A percentile compares a stretch with the other conserved stretches of the same genome.
Conservation (phyloP, 208 protist species). For the Leishmania lainsoni region DNA sequence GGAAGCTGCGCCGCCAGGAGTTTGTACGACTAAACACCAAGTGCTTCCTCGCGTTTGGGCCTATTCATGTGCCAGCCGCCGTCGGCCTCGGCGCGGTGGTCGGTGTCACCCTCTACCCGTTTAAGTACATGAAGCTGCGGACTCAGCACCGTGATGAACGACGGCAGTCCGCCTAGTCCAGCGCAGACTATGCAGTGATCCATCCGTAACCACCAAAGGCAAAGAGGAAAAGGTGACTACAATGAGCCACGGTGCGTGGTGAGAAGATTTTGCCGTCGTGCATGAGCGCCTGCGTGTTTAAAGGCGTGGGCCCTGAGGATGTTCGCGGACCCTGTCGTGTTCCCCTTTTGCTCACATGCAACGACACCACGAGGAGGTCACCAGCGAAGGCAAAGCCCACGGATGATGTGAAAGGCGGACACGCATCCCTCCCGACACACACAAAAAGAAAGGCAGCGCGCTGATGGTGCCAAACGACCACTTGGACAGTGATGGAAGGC, state of each 20-base stretch:
- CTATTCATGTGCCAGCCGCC: constrained; percentile 48
- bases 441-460: background rate
- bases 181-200: background rate
- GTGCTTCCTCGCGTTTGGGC: constrained; percentile 58
- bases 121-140: constrained; percentile 61
- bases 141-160: background rate
- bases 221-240: background rate
- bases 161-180: background rate
- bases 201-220: background rate
- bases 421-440: background rate
- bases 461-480: background rate
- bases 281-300: background rate
- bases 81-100: constrained; percentile 43
- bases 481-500: background rate
- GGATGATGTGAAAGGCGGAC: background rate
- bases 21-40: constrained; percentile 70
- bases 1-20: constrained; percentile 41
- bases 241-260: background rate
- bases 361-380: background rate
- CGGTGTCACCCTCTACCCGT: constrained; percentile 50
- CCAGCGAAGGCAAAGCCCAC: too few species aligned
- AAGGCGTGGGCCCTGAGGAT: background rate
- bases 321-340: background rate
- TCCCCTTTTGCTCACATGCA: constrained; percentile 6
- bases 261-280: background rate